Conservation (phyloP, 352 stramenopile genomes). For the Phytopythium vexans region DNA sequence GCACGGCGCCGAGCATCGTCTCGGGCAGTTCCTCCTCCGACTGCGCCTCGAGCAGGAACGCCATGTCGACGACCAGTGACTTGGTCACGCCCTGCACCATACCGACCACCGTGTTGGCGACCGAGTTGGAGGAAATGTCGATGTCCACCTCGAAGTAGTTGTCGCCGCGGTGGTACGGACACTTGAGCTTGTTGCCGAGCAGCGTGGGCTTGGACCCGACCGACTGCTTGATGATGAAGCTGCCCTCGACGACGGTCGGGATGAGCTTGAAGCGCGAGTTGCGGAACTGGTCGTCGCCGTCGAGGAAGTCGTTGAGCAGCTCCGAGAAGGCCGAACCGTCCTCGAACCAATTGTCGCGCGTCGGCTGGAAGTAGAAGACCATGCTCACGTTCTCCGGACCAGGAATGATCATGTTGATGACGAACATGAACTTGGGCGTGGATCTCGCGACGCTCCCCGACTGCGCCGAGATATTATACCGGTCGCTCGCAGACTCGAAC, state of each 20-base stretch:
- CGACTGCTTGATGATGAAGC: conserved; percentile 95
- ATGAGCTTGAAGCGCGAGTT: conserved; percentile 99
- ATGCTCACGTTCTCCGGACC: conserved; percentile 73
- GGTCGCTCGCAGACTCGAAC: conserved; percentile 64
- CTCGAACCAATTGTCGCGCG: conserved; percentile 79
- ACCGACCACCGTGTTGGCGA: conserved; percentile 86
- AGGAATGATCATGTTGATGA: conserved; percentile 90
- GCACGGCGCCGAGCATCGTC: conserved; percentile 73
- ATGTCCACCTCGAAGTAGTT: conserved; percentile 97
- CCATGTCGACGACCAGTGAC: conserved; percentile 87
- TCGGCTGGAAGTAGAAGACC: conserved; percentile 86
- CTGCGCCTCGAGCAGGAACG: conserved; percentile 85
- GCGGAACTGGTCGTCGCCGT: conserved; percentile 93
- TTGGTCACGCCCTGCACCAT: conserved; percentile 90
- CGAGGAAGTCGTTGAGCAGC: conserved; percentile 89
- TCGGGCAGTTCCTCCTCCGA: conserved; percentile 86
- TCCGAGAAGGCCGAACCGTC: conserved; percentile 86
- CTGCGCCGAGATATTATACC: conserved; percentile 75
- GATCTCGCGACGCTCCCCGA: conserved; percentile 71
- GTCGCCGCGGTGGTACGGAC: conserved; percentile 77
- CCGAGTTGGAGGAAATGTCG: conserved; percentile 92
- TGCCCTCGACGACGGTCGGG: conserved; percentile 94
- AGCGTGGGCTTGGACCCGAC: conserved; percentile 95
- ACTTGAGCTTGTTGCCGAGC: conserved; percentile 96
- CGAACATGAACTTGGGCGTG: conserved; percentile 82